Conservation (phyloP, 306 rosid genomes). For the Trifolium dubium region DNA sequence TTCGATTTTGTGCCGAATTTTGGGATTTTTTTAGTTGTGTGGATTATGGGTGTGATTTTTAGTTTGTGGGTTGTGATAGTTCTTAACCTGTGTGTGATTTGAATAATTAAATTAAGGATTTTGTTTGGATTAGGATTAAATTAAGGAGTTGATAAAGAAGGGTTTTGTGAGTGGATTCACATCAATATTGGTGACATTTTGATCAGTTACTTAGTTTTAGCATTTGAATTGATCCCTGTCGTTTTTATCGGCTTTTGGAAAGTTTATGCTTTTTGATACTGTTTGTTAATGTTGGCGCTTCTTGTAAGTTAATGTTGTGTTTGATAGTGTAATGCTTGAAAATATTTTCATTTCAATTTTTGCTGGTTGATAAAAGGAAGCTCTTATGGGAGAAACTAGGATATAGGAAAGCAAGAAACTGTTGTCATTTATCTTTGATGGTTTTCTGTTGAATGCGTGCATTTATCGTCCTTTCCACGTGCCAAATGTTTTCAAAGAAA, state of each 20-base stretch:
- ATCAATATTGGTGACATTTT: conserved; percentile 21
- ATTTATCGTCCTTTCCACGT: background rate
- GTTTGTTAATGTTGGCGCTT: background rate
- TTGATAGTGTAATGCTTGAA: conserved; percentile 20
- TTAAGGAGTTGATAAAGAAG: no score
- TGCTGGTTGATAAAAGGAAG: background rate
- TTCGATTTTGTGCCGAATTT: conserved; percentile 1
- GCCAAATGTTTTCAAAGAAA: conserved; percentile 9
- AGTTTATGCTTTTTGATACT: conserved; percentile 4
- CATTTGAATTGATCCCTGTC: conserved; percentile 21
- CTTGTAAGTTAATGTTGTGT: conserved; percentile 14
- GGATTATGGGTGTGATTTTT: background rate
- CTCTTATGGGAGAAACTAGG: conserved; percentile 5
- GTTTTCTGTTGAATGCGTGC: conserved; percentile 14
- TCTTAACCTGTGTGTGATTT: background rate
- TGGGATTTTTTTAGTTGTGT: background rate
- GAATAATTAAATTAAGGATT: conserved; percentile 14
- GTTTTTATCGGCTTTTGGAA: background rate
- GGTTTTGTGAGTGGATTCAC: background rate
- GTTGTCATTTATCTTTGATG: conserved; percentile 5
- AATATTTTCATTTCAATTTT: background rate
- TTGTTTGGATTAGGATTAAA: background rate
- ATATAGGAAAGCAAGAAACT: conserved; percentile 11
- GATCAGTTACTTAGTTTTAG: conserved; percentile 27
- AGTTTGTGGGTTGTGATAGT: background rate